A percentile compares a stretch with the other conserved stretches of the same genome.
phyloP scores from a whole-genome alignment of 1,139 yeast species.

The Saccharomycopsis crataegensis region DNA sequence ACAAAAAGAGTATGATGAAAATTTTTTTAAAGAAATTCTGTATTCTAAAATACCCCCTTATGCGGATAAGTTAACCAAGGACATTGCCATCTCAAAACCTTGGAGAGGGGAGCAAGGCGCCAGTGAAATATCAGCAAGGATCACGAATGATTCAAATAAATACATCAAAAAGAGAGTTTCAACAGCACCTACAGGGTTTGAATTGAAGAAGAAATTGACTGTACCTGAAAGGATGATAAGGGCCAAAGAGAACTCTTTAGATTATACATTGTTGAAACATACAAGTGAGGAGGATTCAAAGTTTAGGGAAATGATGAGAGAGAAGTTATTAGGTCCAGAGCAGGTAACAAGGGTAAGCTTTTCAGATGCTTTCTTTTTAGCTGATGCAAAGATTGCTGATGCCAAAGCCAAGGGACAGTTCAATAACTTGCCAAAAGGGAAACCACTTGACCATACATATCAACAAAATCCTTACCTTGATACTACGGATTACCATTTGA shows the following conservation, averaged over 20 bases:
- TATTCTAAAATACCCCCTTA: conserved; percentile 34
- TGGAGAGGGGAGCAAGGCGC: conserved; percentile 61
- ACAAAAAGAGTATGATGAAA: conserved; percentile 28
- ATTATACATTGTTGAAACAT: conserved; percentile 47
- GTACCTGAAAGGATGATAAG: conserved; percentile 37
- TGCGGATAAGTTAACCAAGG: conserved; percentile 46
- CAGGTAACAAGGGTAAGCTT: conserved; percentile 29
- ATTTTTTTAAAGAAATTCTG: conserved; percentile 34
- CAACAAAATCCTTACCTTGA: conserved; percentile 41
- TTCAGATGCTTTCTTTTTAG: conserved; percentile 30
- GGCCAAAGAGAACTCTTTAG: conserved; percentile 63
- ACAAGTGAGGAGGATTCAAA: conserved; percentile 36
- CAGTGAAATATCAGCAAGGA: not conserved
- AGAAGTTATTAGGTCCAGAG: conserved; percentile 54
- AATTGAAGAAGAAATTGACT: conserved; percentile 7
- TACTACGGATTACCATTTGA: conserved; percentile 59
- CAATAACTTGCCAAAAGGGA: conserved; percentile 52
- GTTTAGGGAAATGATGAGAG: conserved; percentile 57
- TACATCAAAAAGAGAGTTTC: not conserved
- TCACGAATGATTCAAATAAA: not conserved
- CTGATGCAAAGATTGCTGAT: conserved; percentile 59
- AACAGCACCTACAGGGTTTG: not conserved
- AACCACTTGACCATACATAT: conserved; percentile 40
- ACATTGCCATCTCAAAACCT: conserved; percentile 47
- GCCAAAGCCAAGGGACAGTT: conserved; percentile 69